Evolutionary conservation across 179 eudicot species (phyloP), one percentile per base, ranked within the genome.

Genomic region (Sideroxylon spinosum): DNA sequence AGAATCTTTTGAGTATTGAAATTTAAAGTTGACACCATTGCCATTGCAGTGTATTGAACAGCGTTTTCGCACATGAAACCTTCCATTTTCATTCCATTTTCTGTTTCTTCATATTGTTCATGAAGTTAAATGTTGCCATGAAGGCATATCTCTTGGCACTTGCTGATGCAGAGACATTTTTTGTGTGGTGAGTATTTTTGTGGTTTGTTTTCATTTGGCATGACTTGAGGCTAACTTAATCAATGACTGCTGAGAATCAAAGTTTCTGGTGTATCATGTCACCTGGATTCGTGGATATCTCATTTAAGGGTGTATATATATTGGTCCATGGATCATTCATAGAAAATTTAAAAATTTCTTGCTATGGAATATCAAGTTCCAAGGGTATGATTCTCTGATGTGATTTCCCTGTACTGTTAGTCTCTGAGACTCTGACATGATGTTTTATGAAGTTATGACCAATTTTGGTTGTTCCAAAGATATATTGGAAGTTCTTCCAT

Each of bases 281-380:
- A 46, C 19, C 32, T 76, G 71, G 19, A 52, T 49, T 29, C 16
- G 20, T 2, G 2, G 6, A 59, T 57, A 57, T 72, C 61, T 37
- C 29, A 37, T 19, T 73, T 59, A 44, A 74, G 29, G n/a, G 44
- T 37, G 52, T n/a, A 25, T 48, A 19, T 50, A 19, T 17, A n/a
- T 71, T 13, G 76, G 81, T 52, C 64, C 74, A 49, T 49, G 57
- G 29, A 73, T 26, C 52, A 75, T 57, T 57, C 62, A 5, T 68
- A 65, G 29, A 23, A 10, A 48, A 22, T 29, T 2, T 61, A 59
- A 50, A 52, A 37, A 3, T 37, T 37, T 1, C 9, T 0, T 4
- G 23, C 56, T 29, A 28, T 13, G 23, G 26, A 44, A 67, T 67
- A 37, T 37, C 44, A 37, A 76, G 25, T 48, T 22, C 26, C 57